These are phyloP conservation scores for Orbilia javanica DNA, from an alignment of 2,329 filamentous ascomycete genomes.

Conservation along the genomic window DNA sequence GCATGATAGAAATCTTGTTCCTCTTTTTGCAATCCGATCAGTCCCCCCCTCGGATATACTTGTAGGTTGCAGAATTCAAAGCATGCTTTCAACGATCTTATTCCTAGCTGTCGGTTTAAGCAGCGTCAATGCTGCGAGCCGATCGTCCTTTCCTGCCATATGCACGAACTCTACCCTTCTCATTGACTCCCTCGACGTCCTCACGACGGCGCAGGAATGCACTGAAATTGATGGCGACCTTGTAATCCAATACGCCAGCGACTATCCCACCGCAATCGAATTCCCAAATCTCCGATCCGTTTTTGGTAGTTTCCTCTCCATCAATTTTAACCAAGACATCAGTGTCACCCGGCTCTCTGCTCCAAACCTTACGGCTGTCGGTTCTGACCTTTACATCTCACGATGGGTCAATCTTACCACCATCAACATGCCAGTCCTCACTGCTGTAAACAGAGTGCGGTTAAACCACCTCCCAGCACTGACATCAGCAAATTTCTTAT, in stretches of 20 bases:
- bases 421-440: conserved; percentile 45
- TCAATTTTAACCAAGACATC: conserved; percentile 41
- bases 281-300: conserved; percentile 35
- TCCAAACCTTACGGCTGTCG: conserved; percentile 31
- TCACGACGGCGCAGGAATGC: conserved; percentile 27
- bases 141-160: conserved; percentile 1
- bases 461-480: conserved; percentile 33
- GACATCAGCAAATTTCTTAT: conserved; percentile 36
- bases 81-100: conserved; percentile 21
- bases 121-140: not conserved
- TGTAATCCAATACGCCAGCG: conserved; percentile 33
- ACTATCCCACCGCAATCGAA: conserved; percentile 11
- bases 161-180: conserved; percentile 28
- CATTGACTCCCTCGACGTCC: conserved; percentile 19
- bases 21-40: too few species aligned
- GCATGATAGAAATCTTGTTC: not conserved
- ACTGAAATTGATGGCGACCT: conserved; percentile 4
- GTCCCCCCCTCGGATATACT: too few species aligned
- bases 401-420: conserved; percentile 38
- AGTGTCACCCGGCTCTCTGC: conserved; percentile 18
- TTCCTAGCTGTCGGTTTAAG: conserved; percentile 8
- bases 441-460: conserved; percentile 25
- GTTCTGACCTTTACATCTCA: conserved; percentile 28
- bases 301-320: conserved; percentile 21
- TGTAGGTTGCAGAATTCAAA: too few species aligned